A percentile compares a stretch with the other conserved stretches of the same genome.
These are phyloP conservation scores for Scolecobasidium constrictum DNA, from an alignment of 2,329 filamentous ascomycete species.

Conservation along the genomic window DNA sequence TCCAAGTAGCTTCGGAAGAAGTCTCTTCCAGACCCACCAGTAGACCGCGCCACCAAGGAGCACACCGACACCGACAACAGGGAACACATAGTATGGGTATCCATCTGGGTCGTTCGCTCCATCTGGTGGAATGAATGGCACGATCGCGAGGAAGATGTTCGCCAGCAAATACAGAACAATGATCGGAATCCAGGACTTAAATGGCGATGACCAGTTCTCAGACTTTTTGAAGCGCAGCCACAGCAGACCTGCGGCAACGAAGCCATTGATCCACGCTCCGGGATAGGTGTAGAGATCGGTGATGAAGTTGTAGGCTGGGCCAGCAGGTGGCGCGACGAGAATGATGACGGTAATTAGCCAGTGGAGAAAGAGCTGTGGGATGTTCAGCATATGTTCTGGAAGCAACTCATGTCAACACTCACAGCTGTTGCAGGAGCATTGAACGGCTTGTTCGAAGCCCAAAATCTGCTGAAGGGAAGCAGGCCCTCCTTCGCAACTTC, in stretches of 20 bases:
- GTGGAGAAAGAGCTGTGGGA: slow-evolving; percentile 55
- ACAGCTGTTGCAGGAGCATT: slow-evolving; percentile 49
- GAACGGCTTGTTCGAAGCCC: slow-evolving; percentile 54
- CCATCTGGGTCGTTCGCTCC: slow-evolving; percentile 29
- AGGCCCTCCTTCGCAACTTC: slow-evolving; percentile 62
- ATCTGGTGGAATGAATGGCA: slow-evolving; percentile 31
- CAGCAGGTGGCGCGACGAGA: slow-evolving; percentile 54
- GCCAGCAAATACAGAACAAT: slow-evolving; percentile 27
- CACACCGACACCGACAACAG: slow-evolving; percentile 31
- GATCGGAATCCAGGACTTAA: slow-evolving; percentile 25
- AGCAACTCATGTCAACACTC: no score
- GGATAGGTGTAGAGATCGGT: slow-evolving; percentile 38
- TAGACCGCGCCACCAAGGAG: slow-evolving; percentile 26
- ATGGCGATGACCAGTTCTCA: slow-evolving; percentile 24
- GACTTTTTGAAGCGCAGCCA: slow-evolving; percentile 25
- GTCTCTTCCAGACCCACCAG: slow-evolving; percentile 18
- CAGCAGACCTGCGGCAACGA: slow-evolving; percentile 24
- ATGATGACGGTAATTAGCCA: slow-evolving; percentile 56
- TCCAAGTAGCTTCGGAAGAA: slow-evolving; percentile 18
- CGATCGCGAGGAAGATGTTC: slow-evolving; percentile 30
- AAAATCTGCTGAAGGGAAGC: slow-evolving; percentile 54
- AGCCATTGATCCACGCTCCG: slow-evolving; percentile 26
- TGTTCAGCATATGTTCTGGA: no score
- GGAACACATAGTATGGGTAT: slow-evolving; percentile 34
- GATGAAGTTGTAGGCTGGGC: slow-evolving; percentile 59